Conservation (phyloP, 1,139 yeast genomes). For the Protomyces inundatus region DNA sequence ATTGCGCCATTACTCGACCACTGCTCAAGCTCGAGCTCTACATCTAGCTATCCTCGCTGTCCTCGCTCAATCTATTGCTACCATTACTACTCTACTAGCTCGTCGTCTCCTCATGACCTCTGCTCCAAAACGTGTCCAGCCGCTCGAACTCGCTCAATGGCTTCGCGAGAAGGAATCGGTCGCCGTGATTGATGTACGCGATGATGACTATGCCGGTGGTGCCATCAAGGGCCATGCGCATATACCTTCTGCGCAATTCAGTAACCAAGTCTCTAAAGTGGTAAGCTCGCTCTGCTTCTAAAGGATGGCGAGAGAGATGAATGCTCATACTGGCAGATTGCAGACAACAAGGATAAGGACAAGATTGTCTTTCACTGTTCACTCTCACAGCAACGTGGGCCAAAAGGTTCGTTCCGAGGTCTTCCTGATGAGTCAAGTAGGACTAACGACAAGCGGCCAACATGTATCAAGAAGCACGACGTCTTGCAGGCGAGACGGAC, state of each 20-base stretch:
- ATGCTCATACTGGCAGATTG: slow-evolving; percentile 11
- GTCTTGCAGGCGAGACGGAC: slow-evolving; percentile 38
- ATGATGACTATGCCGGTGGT: slow-evolving; percentile 70
- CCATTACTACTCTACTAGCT: background rate
- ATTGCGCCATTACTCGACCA: too few species aligned
- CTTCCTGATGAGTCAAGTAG: slow-evolving; percentile 49
- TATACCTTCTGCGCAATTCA: slow-evolving; percentile 54
- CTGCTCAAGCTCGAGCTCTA: too few species aligned
- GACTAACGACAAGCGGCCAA: slow-evolving; percentile 84
- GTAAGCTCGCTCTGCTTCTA: background rate
- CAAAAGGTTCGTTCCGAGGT: background rate
- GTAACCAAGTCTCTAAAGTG: slow-evolving; percentile 45
- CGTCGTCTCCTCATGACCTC: background rate
- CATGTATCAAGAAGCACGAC: slow-evolving; percentile 41
- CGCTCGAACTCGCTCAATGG: slow-evolving; percentile 16
- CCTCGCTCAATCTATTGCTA: too few species aligned
- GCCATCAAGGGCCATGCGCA: slow-evolving; percentile 62
- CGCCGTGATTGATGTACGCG: slow-evolving; percentile 80
- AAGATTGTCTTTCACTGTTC: slow-evolving; percentile 67
- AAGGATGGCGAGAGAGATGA: background rate
- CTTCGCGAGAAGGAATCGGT: slow-evolving; percentile 34
- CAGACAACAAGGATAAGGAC: slow-evolving; percentile 9
- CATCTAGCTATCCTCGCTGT: too few species aligned
- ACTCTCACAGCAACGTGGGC: slow-evolving; percentile 4
- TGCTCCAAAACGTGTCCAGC: background rate